Base-by-base conservation (phyloP, 1,284 basidiomycete species). In the Mycosarcoma mackinlayi region DNA sequence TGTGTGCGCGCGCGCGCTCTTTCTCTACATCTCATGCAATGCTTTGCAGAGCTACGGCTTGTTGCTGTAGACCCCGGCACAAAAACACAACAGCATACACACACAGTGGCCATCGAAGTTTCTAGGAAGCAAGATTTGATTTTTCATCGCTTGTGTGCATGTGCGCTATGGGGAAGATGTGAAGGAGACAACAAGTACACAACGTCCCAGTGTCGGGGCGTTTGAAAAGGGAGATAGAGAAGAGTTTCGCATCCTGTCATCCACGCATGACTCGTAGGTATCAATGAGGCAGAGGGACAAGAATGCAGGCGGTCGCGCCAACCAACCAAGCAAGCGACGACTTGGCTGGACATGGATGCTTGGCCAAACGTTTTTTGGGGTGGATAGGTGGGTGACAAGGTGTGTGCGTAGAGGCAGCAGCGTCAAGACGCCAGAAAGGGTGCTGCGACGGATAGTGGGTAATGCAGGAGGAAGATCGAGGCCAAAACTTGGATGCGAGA, bases 91-190 rank as follows among this genome's bases (percentile, higher is more conserved):
- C n/a, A n/a, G n/a, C n/a, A n/a, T n/a, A n/a, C n/a, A n/a, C n/a
- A n/a, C n/a, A n/a, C n/a, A n/a, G n/a, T n/a, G n/a, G n/a, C n/a
- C n/a, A n/a, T n/a, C n/a, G n/a, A n/a, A n/a, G n/a, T n/a, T 27
- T 59, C 63, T 66, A 55, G 63, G 59, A 59, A 66, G 56, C 63
- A 66, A 56, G 42, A 19, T 42, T 48, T 59, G 24, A 41, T 42
- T 55, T 60, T 59, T 54, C 49, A 38, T 66, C 62, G 62, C 62
- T 65, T 44, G 60, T 56, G 60, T 50, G 51, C 44, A 47, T 55
- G 63, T 59, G 55, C 51, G 46, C 50, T 18, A 40, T 39, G 30
- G 37, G 49, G 53, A 49, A 44, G 56, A 52, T 24, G 18, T 31
- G 33, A 42, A 24, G 51, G 42, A n/a, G n/a, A 52, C 35, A 65